A percentile compares a stretch with the other conserved stretches of the same genome.
These are phyloP conservation scores for Lodderomyces beijingensis DNA, from an alignment of 1,139 yeast genomes.

Conservation along the genomic window DNA sequence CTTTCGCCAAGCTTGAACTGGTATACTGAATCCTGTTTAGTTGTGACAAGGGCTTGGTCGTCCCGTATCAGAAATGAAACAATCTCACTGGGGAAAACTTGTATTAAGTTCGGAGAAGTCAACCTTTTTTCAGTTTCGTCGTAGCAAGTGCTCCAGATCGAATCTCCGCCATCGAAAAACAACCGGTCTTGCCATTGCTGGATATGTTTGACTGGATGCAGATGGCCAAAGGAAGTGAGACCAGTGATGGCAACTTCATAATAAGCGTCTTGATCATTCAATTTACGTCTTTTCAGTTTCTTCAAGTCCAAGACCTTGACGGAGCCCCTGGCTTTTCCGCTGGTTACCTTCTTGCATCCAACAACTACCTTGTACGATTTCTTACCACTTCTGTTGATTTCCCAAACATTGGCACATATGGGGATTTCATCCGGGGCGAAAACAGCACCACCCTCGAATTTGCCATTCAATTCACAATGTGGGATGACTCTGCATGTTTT, in stretches of 20 bases:
- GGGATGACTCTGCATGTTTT: conserved; percentile 20
- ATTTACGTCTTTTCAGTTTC: conserved; percentile 15
- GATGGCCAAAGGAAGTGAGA: conserved; percentile 33
- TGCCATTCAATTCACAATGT: conserved; percentile 13
- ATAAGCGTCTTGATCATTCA: conserved; percentile 11
- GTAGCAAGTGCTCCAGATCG: conserved; percentile 37
- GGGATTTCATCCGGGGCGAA: conserved; percentile 36
- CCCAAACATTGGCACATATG: conserved; percentile 32
- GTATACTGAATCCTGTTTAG: conserved; percentile 38
- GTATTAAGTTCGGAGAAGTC: conserved; percentile 22
- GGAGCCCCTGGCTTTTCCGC: conserved; percentile 26
- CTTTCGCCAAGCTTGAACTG: conserved; percentile 18
- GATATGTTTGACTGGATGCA: conserved; percentile 33
- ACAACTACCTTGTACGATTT: conserved; percentile 35
- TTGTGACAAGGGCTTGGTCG: conserved; percentile 27
- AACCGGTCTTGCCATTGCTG: conserved; percentile 34
- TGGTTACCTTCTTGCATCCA: conserved; percentile 27
- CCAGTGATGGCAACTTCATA: conserved; percentile 23
- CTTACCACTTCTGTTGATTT: conserved; percentile 26
- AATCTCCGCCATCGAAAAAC: conserved; percentile 30
- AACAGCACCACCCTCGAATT: conserved; percentile 15
- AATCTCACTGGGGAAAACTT: conserved; percentile 35
- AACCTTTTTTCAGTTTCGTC: conserved; percentile 35
- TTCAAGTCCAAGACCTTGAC: conserved; percentile 42
- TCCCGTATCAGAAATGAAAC: conserved; percentile 26